These are phyloP conservation scores for Penicillium sp. DNA, from an alignment of 2,329 filamentous ascomycete genomes.

Conservation along the genomic window DNA sequence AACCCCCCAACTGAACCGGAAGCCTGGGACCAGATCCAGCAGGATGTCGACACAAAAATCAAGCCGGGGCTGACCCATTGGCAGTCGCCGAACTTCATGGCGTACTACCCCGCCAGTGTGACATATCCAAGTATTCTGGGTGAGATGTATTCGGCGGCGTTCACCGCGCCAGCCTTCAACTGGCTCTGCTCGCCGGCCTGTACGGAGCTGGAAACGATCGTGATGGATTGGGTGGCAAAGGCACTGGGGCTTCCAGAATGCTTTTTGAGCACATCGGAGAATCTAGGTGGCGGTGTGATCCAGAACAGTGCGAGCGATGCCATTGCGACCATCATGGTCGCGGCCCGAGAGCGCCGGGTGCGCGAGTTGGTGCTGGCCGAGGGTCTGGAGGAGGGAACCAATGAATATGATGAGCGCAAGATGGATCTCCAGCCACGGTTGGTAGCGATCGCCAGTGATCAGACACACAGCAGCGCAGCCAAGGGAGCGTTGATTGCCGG, in stretches of 20 bases:
- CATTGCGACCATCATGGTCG: conserved; percentile 81
- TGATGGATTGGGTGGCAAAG: conserved; percentile 87
- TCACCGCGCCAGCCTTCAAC: conserved; percentile 91
- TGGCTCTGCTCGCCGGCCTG: conserved; percentile 93
- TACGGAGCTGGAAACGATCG: conserved; percentile 89
- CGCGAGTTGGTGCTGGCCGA: conserved; percentile 57
- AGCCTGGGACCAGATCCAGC: conserved; percentile 74
- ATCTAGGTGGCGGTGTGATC: conserved; percentile 80
- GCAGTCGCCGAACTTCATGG: conserved; percentile 93
- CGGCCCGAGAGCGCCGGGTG: conserved; percentile 78
- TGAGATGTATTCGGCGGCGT: conserved; percentile 87
- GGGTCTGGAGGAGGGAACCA: conserved; percentile 44
- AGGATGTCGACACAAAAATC: conserved; percentile 82
- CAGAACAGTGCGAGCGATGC: conserved; percentile 90
- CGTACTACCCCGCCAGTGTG: conserved; percentile 83
- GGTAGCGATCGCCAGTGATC: conserved; percentile 77
- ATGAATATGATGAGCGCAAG: conserved; percentile 69
- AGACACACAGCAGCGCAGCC: conserved; percentile 79
- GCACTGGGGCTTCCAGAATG: conserved; percentile 71
- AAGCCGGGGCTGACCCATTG: conserved; percentile 92
- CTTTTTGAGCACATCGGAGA: conserved; percentile 69
- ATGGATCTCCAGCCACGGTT: conserved; percentile 68
- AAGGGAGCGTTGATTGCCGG: conserved; percentile 87
- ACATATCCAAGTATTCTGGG: conserved; percentile 84
- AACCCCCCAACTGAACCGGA: conserved; percentile 66